A percentile compares a stretch with the other conserved stretches of the same genome.
Conservation (phyloP, 2,329 filamentous ascomycete genomes). For the Trichoderma sp. region DNA sequence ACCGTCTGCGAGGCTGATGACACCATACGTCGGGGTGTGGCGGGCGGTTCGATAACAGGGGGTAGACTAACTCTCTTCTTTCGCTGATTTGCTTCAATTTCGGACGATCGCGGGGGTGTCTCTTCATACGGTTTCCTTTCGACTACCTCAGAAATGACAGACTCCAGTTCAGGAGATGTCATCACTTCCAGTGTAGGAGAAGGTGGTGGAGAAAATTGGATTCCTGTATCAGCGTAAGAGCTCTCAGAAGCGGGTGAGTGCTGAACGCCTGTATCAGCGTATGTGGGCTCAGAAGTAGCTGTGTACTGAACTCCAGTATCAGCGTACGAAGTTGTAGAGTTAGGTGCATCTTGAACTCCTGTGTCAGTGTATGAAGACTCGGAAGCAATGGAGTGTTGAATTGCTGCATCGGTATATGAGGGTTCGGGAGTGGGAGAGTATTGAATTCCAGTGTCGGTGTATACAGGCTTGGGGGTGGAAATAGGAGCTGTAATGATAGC, state of each 20-base stretch:
- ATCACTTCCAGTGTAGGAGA: slow-evolving; percentile 58
- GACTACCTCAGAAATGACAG: slow-evolving; percentile 28
- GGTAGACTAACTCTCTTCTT: slow-evolving; percentile 62
- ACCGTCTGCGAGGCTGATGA: slow-evolving; percentile 42
- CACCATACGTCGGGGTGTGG: slow-evolving; percentile 52
- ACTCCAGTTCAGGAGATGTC: slow-evolving; percentile 45
- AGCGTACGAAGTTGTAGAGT: slow-evolving; percentile 55
- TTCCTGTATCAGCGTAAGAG: slow-evolving; percentile 68
- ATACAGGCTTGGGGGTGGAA: slow-evolving; percentile 31
- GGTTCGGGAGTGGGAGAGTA: slow-evolving; percentile 31
- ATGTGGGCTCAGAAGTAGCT: slow-evolving; percentile 64
- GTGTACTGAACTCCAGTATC: slow-evolving; percentile 81
- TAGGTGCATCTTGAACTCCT: slow-evolving; percentile 65
- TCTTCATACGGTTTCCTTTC: slow-evolving; percentile 46
- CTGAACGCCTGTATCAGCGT: slow-evolving; percentile 74
- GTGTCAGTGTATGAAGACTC: slow-evolving; percentile 65
- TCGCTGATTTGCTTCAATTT: slow-evolving; percentile 72
- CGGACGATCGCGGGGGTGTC: slow-evolving; percentile 42
- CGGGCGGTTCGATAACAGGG: slow-evolving; percentile 47
- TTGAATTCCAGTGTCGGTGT: slow-evolving; percentile 3
- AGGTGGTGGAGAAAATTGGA: slow-evolving; percentile 80
- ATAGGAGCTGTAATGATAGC: not conserved
- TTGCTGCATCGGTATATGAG: not conserved
- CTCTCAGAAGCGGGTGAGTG: slow-evolving; percentile 58
- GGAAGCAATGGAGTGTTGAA: slow-evolving; percentile 22